These are phyloP conservation scores for Acorus calamus DNA, from an alignment of 106 monocot species.

Conservation along the genomic window DNA sequence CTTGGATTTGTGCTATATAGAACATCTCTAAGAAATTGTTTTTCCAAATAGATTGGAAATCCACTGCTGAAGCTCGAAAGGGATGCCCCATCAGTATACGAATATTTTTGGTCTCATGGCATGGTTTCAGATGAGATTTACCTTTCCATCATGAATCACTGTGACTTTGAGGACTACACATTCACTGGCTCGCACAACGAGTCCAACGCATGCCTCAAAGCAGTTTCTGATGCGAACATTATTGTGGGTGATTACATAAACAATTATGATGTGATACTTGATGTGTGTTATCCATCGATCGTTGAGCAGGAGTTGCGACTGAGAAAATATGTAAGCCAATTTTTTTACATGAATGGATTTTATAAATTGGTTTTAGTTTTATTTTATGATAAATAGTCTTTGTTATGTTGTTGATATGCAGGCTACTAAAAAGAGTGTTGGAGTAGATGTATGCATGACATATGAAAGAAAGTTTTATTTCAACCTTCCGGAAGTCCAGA, in stretches of 20 bases:
- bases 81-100: constrained; percentile 67
- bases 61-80: constrained; percentile 85
- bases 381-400: background rate
- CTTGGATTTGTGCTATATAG: too few relatives aligned
- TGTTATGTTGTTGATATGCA: constrained; percentile 1
- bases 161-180: constrained; percentile 82
- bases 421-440: constrained; percentile 74
- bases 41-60: constrained; percentile 66
- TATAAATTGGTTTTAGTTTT: background rate
- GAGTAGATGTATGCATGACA: constrained; percentile 93
- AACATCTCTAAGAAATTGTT: too few relatives aligned
- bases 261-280: constrained; percentile 80
- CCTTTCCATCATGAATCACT: constrained; percentile 52
- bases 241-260: constrained; percentile 80
- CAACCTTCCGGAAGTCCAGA: constrained; percentile 83
- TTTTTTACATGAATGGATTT: background rate
- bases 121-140: constrained; percentile 95
- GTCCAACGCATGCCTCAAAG: constrained; percentile 57
- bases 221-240: constrained; percentile 47
- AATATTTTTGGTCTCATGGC: constrained; percentile 96
- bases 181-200: constrained; percentile 52
- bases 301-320: constrained; percentile 85
- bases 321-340: constrained; percentile 38
- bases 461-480: constrained; percentile 79
- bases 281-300: constrained; percentile 87